Evolutionary conservation across 1,284 basidiomycete genomes (phyloP).

Genomic region (Malassezia sp.): DNA sequence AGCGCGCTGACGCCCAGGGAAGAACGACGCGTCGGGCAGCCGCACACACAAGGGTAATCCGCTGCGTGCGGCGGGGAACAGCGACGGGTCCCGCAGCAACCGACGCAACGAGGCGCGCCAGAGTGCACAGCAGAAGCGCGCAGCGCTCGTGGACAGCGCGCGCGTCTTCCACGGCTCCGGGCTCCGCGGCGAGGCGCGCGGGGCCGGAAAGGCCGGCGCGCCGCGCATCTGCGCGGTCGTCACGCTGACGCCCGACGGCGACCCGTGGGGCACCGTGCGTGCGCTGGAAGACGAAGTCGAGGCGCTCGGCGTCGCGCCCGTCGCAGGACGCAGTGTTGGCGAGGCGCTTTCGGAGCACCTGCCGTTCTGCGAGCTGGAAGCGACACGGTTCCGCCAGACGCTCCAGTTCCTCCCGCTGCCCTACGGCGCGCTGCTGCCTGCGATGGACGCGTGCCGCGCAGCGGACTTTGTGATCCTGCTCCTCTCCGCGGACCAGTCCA

Average conservation of each 20-base stretch:
- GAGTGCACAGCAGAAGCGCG: slow-evolving; percentile 32
- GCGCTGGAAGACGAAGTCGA: slow-evolving; percentile 61
- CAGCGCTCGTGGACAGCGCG: slow-evolving; percentile 32
- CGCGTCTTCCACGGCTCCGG: slow-evolving; percentile 25
- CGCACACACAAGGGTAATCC: slow-evolving; percentile 27
- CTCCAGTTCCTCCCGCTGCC: slow-evolving; percentile 65
- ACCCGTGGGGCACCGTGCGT: slow-evolving; percentile 52
- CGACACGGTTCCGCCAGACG: slow-evolving; percentile 74
- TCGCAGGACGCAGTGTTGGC: slow-evolving; percentile 26
- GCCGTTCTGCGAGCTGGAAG: slow-evolving; percentile 46
- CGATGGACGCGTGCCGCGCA: slow-evolving; percentile 73
- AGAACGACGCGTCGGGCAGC: slow-evolving; percentile 7
- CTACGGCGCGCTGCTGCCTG: slow-evolving; percentile 55
- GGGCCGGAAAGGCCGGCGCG: slow-evolving; percentile 54
- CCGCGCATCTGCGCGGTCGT: slow-evolving; percentile 69
- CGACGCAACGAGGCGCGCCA: slow-evolving; percentile 39
- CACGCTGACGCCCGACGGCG: slow-evolving; percentile 62
- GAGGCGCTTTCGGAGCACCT: slow-evolving; percentile 18
- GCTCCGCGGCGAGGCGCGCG: slow-evolving; percentile 11
- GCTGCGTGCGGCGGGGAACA: slow-evolving; percentile 25
- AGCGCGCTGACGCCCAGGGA: slow-evolving; percentile 7
- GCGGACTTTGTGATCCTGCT: slow-evolving; percentile 83
- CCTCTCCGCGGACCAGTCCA: slow-evolving; percentile 69
- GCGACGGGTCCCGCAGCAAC: slow-evolving; percentile 27
- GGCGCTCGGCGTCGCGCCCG: slow-evolving; percentile 48